These are phyloP conservation scores for Pichia sp. DNA, from an alignment of 1,139 yeast genomes.

Conservation along the genomic window DNA sequence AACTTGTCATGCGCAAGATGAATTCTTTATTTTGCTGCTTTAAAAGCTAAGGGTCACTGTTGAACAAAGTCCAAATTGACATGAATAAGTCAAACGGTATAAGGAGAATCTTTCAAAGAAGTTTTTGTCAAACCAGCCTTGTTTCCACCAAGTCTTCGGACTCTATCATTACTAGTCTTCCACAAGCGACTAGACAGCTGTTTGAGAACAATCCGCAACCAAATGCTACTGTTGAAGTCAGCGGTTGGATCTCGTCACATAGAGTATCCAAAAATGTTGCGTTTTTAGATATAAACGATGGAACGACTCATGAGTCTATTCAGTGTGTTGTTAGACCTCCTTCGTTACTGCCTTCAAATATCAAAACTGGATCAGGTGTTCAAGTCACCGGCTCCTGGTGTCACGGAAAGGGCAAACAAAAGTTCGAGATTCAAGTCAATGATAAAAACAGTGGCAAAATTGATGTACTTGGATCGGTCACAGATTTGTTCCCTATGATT, in stretches of 20 bases:
- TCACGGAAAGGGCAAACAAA: constrained; percentile 38
- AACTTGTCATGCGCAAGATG: too few relatives aligned
- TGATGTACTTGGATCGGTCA: constrained; percentile 43
- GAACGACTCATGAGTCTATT: constrained; percentile 47
- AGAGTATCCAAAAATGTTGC: constrained; percentile 68
- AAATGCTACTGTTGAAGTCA: constrained; percentile 24
- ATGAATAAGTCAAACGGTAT: too few relatives aligned
- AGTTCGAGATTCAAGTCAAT: constrained; percentile 36
- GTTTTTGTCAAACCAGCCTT: too few relatives aligned
- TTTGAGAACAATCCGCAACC: constrained; percentile 27
- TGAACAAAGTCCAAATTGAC: too few relatives aligned
- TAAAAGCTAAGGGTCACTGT: too few relatives aligned
- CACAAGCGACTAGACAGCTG: constrained; percentile 28
- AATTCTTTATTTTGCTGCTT: too few relatives aligned
- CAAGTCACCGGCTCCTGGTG: constrained; percentile 38
- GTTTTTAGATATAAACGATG: constrained; percentile 76
- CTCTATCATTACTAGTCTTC: constrained; percentile 6
- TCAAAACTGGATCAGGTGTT: constrained; percentile 37
- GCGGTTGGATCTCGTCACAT: constrained; percentile 73
- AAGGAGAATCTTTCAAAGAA: too few relatives aligned
- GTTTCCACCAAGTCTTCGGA: neutral
- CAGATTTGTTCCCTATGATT: constrained; percentile 69
- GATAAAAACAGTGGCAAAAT: constrained; percentile 27
- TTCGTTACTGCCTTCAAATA: constrained; percentile 21
- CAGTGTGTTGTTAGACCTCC: constrained; percentile 47